A percentile compares a stretch with the other conserved stretches of the same genome.
phyloP scores from a whole-genome alignment of 495 filamentous ascomycete species.

The Clavariopsis aquatica region DNA sequence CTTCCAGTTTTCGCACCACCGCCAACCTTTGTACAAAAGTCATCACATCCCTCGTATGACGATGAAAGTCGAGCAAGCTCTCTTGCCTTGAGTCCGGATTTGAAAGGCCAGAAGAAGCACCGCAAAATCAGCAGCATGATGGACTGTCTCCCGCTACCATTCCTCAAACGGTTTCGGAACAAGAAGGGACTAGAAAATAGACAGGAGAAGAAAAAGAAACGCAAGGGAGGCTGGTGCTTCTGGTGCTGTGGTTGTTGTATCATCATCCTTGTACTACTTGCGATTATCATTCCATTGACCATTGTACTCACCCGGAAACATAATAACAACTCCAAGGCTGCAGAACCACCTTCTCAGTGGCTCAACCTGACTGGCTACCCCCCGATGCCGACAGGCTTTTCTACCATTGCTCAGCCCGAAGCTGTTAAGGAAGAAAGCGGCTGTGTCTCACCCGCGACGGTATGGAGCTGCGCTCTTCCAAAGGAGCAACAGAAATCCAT shows the following conservation, averaged over 20 bases:
- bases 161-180: background rate
- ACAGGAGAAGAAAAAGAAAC: constrained; percentile 44
- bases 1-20: constrained; percentile 22
- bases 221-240: constrained; percentile 17
- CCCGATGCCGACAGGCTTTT: constrained; percentile 78
- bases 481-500: constrained; percentile 67
- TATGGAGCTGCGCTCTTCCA: constrained; percentile 83
- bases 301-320: constrained; percentile 29
- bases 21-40: constrained; percentile 16
- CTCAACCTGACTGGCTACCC: constrained; percentile 84
- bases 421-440: constrained; percentile 57
- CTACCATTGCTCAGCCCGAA: constrained; percentile 70
- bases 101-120: constrained; percentile 21
- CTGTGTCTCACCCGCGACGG: constrained; percentile 66
- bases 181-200: constrained; percentile 43
- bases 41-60: constrained; percentile 6
- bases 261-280: constrained; percentile 34
- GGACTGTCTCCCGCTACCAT: constrained; percentile 4
- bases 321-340: background rate
- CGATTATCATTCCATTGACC: constrained; percentile 30
- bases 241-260: constrained; percentile 36
- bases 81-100: constrained; percentile 8
- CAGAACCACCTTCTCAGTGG: constrained; percentile 55
- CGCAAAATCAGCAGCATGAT: constrained; percentile 23
- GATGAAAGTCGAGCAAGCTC: constrained; percentile 19